Evolutionary conservation across 2,329 filamentous ascomycete species (phyloP), one percentile per base, ranked within the genome.

Genomic region (Tolypocladium ovalisporum): DNA sequence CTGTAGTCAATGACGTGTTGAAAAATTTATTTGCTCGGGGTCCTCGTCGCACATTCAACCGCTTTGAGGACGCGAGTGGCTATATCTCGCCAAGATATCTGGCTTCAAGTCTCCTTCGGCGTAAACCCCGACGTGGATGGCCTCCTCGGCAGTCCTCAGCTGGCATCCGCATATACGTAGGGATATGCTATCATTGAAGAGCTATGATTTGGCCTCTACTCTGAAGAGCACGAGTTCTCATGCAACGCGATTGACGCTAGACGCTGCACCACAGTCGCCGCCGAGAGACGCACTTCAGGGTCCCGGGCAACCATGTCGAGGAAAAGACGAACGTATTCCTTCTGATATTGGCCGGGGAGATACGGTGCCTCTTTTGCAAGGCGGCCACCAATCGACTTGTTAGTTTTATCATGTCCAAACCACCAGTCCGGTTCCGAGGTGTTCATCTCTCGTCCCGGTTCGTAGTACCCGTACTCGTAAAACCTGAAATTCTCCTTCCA

Each of bases 381-480:
- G 17, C 58, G 52, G 29, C 35, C 39, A 34, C 13, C 44, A 53
- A 57, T 57, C 40, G 40, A 24, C 57, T 55, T 57, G 1, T 52
- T 17, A 8, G 27, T 9, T 5, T 47, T 9, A 22, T 57, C 19
- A n/a, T 59, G 10, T 13, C 52, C 52, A 19, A 52, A 59, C 58
- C 58, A 59, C 54, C 57, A 58, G 19, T 51, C 57, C n/a, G 54
- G 54, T 54, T 58, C 57, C 42, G 40, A 52, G 9, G 17, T 53
- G 1, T 13, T 4, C 15, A 12, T 51, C 34, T 19, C 24, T 42
- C 22, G 37, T 40, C 51, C 57, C 51, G 34, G 40, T 15, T 58
- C 54, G 52, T 13, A 22, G 34, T 56, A 58, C 15, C 54, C 57
- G 54, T 56, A 58, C 51, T 58, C 54, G 27, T 35, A 9, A 27